These are phyloP conservation scores for Rhizoclosmatium globosum DNA, from an alignment of 192 early-diverging fungal genomes.

Conservation along the genomic window DNA sequence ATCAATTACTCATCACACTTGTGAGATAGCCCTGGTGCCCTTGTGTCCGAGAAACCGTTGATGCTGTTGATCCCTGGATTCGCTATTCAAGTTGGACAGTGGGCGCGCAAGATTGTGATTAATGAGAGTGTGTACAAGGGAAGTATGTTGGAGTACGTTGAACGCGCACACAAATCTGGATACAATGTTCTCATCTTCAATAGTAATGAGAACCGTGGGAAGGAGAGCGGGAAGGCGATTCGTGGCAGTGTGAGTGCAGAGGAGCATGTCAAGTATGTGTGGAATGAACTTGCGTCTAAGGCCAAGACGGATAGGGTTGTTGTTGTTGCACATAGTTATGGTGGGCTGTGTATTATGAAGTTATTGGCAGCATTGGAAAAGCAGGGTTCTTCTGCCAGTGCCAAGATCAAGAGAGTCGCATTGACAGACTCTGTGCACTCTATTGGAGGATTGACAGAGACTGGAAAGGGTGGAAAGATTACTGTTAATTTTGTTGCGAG, in stretches of 20 bases:
- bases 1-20: background rate
- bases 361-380: background rate
- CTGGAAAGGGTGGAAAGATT: background rate
- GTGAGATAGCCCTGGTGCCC: conserved; percentile 17
- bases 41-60: conserved; percentile 24
- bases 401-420: conserved; percentile 12
- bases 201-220: conserved; percentile 19
- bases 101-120: conserved; percentile 41
- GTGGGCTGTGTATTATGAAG: conserved; percentile 23
- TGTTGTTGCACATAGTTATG: conserved; percentile 35
- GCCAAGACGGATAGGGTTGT: background rate
- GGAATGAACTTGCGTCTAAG: conserved; percentile 10
- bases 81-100: conserved; percentile 35
- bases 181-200: conserved; percentile 31
- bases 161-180: conserved; percentile 12
- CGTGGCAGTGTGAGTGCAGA: conserved; percentile 24
- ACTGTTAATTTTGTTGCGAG: conserved; percentile 22
- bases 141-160: conserved; percentile 35
- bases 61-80: conserved; percentile 30
- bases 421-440: conserved; percentile 40
- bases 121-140: conserved; percentile 25
- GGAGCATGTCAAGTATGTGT: conserved; percentile 23
- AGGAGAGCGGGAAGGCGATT: background rate
- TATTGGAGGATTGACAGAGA: background rate
- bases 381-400: background rate